Evolutionary conservation across 2,329 filamentous ascomycete species (phyloP).

Genomic region (Xenoacremonium recifei): DNA sequence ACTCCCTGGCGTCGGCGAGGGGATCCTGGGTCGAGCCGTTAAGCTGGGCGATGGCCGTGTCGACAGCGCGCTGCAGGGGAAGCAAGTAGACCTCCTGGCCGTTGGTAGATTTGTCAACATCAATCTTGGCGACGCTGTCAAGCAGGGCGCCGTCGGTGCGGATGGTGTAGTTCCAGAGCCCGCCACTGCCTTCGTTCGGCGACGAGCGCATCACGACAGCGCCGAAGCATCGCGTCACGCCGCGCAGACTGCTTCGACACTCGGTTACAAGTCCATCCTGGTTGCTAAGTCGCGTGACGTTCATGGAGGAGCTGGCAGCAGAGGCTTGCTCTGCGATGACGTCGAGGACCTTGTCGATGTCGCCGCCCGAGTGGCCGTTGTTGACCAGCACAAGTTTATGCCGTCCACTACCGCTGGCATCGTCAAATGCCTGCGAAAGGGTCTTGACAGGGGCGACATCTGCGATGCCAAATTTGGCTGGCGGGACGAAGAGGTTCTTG

Average conservation of each 20-base stretch:
- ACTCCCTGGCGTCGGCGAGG: slow-evolving; percentile 54
- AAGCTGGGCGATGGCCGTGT: slow-evolving; percentile 64
- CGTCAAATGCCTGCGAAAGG: slow-evolving; percentile 61
- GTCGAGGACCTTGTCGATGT: slow-evolving; percentile 71
- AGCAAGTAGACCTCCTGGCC: slow-evolving; percentile 75
- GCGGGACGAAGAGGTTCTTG: slow-evolving; percentile 79
- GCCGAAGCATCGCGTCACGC: slow-evolving; percentile 70
- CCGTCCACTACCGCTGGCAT: slow-evolving; percentile 54
- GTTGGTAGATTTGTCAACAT: slow-evolving; percentile 64
- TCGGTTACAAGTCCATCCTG: slow-evolving; percentile 58
- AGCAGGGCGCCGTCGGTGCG: slow-evolving; percentile 68
- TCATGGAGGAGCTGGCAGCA: slow-evolving; percentile 51
- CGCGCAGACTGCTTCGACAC: slow-evolving; percentile 64
- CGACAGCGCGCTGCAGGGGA: slow-evolving; percentile 77
- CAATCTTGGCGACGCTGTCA: slow-evolving; percentile 57
- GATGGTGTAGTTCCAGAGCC: slow-evolving; percentile 84
- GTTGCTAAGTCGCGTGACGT: slow-evolving; percentile 51
- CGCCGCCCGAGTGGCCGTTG: slow-evolving; percentile 65
- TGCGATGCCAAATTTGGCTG: slow-evolving; percentile 73
- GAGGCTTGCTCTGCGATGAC: slow-evolving; percentile 57
- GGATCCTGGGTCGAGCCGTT: slow-evolving; percentile 41
- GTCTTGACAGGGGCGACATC: slow-evolving; percentile 58
- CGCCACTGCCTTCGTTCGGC: slow-evolving; percentile 64
- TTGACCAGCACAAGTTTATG: slow-evolving; percentile 77
- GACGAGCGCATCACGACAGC: slow-evolving; percentile 75